Base-by-base conservation (phyloP, 495 filamentous ascomycete genomes). In the Annulohypoxylon bovei region DNA sequence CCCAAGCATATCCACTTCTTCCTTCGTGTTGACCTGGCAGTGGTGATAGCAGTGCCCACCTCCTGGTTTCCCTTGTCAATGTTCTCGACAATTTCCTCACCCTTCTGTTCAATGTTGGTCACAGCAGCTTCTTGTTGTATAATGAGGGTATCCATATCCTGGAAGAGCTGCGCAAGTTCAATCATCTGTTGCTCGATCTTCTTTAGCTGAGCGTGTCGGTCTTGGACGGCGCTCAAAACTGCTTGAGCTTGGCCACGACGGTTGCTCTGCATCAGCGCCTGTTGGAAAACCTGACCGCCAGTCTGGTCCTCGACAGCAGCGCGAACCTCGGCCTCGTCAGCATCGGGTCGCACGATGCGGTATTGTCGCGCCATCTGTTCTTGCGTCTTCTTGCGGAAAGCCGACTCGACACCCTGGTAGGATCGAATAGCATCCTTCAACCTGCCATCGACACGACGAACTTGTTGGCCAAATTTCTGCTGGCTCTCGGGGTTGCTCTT, bases 1-100 rank as follows among this genome's bases (percentile, higher is more conserved):
- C 91, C 87, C 76, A 98, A 79, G 80, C 94, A 97, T 75, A 92
- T 95, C 95, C 95, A 99, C 92, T 98, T 99, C 93, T 97, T 98
- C 82, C 89, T 92, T 67, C 92, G 87, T 35, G 91, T 89, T 55
- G 86, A 86, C 72, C 89, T 81, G n/a, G 96, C 94, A 67, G 91
- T 96, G 32, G 82, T 82, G 50, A 97, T 90, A 14, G 94, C 96
- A 16, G 84, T 84, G 46, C 83, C 88, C 37, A 98, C 88, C 80
- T 98, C 87, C 57, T 86, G 85, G 75, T 94, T 97, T 56, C 89
- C 96, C 71, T 92, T 89, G 63, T 87, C 84, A 56, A 98, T 85
- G 76, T 98, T 91, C 46, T 87, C 86, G 53, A 88, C 86, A 12
- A 93, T 89, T 67, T 95, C 89, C 75, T 94, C 91, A 23, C 88